phyloP scores from a whole-genome alignment of 305 asterid species.

The Rubia occidens region DNA sequence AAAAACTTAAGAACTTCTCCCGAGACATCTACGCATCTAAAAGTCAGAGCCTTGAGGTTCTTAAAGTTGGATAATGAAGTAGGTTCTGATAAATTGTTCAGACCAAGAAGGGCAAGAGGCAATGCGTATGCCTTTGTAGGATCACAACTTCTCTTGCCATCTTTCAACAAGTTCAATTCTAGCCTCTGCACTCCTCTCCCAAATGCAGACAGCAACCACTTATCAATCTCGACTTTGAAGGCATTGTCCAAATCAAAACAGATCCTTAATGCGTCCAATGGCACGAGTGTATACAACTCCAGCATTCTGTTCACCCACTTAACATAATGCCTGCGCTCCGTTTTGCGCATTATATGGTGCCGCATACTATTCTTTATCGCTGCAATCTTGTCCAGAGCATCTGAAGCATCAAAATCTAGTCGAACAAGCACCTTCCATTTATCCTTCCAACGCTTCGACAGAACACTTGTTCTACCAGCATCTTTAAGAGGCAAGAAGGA shows the following conservation, averaged over 20 bases:
- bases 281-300: background rate
- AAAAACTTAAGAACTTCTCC: background rate
- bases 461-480: background rate
- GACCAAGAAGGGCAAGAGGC: background rate
- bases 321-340: background rate
- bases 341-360: background rate
- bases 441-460: conserved; percentile 2
- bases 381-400: background rate
- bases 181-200: background rate
- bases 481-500: background rate
- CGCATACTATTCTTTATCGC: background rate
- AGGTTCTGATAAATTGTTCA: background rate
- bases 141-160: background rate
- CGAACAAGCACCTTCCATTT: background rate
- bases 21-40: conserved; percentile 3
- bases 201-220: conserved; percentile 1
- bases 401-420: conserved; percentile 1
- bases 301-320: background rate
- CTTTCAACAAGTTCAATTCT: conserved; percentile 1
- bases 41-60: background rate
- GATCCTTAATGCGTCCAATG: background rate
- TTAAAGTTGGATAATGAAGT: background rate
- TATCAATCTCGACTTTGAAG: background rate
- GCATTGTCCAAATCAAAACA: background rate
- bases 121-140: background rate